phyloP scores from a whole-genome alignment of 2,329 filamentous ascomycete genomes.

The Calonectria multiphialidica region DNA sequence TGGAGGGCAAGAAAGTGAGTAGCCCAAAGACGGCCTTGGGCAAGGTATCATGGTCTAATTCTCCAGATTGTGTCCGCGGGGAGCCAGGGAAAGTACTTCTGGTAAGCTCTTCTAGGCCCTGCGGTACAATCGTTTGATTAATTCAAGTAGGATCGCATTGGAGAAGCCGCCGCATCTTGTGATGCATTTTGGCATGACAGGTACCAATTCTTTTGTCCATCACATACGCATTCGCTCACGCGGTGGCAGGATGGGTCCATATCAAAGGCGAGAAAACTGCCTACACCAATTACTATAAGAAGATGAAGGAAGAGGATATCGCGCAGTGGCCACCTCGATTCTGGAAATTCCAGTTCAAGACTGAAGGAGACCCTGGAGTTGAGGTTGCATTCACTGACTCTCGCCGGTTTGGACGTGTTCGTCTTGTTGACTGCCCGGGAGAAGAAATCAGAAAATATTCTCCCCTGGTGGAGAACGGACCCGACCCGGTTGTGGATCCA shows the following conservation, averaged over 20 bases:
- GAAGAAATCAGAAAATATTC: conserved; percentile 80
- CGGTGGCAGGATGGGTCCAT: conserved; percentile 79
- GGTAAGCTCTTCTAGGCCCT: conserved; percentile 57
- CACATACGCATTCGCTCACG: conserved; percentile 18
- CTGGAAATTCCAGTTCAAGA: conserved; percentile 86
- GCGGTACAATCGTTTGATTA: neutral
- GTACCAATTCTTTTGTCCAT: conserved; percentile 45
- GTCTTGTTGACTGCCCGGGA: conserved; percentile 84
- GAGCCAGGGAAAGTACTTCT: conserved; percentile 98
- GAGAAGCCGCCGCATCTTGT: conserved; percentile 86
- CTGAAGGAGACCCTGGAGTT: conserved; percentile 64
- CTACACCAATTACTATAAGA: conserved; percentile 87
- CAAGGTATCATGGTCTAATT: neutral
- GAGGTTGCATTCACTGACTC: conserved; percentile 87
- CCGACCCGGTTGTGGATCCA: conserved; percentile 89
- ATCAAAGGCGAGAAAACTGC: conserved; percentile 83
- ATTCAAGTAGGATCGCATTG: conserved; percentile 60
- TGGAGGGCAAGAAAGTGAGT: conserved; percentile 77
- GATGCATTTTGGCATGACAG: conserved; percentile 86
- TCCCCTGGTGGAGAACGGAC: conserved; percentile 91
- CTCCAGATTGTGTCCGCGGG: conserved; percentile 71
- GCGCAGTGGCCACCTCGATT: conserved; percentile 87
- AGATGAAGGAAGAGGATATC: conserved; percentile 70
- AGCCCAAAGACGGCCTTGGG: neutral
- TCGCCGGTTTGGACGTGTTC: conserved; percentile 81